Evolutionary conservation across 208 protist genomes (phyloP).

Genomic region (Acanthamoeba polyphaga): DNA sequence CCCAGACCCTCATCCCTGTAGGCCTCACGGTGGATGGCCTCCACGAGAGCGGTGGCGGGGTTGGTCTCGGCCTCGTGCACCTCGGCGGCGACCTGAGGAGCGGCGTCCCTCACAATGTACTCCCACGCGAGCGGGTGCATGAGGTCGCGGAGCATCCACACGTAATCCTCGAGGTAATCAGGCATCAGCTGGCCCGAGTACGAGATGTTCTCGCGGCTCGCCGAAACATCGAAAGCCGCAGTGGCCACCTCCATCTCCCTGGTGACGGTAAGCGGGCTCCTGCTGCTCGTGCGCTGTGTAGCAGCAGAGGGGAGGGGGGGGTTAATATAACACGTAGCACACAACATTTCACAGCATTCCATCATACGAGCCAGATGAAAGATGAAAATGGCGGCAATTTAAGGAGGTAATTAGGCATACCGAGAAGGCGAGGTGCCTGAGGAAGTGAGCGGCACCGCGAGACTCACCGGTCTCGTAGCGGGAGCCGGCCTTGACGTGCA

Average conservation of each 20-base stretch:
- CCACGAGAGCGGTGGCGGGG: conserved; percentile 65
- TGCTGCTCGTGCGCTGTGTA: not conserved
- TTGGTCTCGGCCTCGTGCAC: conserved; percentile 3
- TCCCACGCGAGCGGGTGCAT: conserved; percentile 24
- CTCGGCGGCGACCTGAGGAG: not conserved
- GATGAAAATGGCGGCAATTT: no score
- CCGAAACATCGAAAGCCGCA: not conserved
- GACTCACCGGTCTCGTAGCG: conserved; percentile 42
- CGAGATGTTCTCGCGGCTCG: not conserved
- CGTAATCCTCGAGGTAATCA: not conserved
- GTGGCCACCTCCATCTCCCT: conserved; percentile 16
- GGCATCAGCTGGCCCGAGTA: not conserved
- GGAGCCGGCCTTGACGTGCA: conserved; percentile 14
- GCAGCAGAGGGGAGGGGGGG: not conserved
- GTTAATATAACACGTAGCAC: not conserved
- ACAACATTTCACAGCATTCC: no score
- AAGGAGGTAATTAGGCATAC: not conserved
- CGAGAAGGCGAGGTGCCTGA: not conserved
- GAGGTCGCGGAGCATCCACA: not conserved
- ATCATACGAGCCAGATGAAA: no score
- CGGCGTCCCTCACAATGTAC: not conserved
- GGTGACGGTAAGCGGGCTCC: not conserved
- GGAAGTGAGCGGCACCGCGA: conserved; percentile 48
- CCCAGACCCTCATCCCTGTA: conserved; percentile 75
- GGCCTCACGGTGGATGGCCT: conserved; percentile 66